Evolutionary conservation across 768 basidiomycete species (phyloP), one percentile per base, ranked within the genome.

Genomic region (Tricholoma flavovirens): DNA sequence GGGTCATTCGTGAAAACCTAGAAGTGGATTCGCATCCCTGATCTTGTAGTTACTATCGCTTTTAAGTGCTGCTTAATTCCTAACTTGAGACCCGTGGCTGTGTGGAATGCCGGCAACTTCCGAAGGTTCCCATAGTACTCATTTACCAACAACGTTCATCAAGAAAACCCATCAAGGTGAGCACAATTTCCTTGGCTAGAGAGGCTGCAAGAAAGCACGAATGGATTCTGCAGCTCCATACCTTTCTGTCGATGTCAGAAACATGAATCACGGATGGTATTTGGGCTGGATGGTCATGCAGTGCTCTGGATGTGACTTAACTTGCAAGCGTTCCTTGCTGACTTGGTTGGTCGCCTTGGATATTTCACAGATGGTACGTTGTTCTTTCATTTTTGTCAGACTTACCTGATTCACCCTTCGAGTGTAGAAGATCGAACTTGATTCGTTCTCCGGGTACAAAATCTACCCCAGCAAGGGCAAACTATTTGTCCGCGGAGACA

Each of bases 401-500:
- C 5, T 29, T 56, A 53, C 35, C 66, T 66, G 55, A 69, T 51
- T 49, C 38, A 33, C 53, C 56, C 49, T 58, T 19, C 50, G 73
- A 72, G 73, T 67, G 57, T 57, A 91, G 90, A 98, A 98, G 86
- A 86, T 98, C 81, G 96, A 98, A 78, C 90, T 93, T 78, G 97
- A 98, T 81, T 87, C 88, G 57, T 98, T 99, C 84, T 96, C 94
- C 67, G 91, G 92, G 67, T 93, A 81, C 84, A 88, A 88, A 69
- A 95, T 99, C 81, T 99, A 98, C 86, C 96, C 96, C 64, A 85
- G 85, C 76, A 96, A 89, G 88, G 96, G 95, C 72, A 90, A 90
- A 70, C 83, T 93, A 65, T 95, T 95, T 71, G 92, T 96, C 70
- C 88, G 93, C 64, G 92, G 91, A 65, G 93, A 96, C 84, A 90